Base-by-base conservation (phyloP, 495 filamentous ascomycete genomes). In the Penicillium macrosclerotiorum region DNA sequence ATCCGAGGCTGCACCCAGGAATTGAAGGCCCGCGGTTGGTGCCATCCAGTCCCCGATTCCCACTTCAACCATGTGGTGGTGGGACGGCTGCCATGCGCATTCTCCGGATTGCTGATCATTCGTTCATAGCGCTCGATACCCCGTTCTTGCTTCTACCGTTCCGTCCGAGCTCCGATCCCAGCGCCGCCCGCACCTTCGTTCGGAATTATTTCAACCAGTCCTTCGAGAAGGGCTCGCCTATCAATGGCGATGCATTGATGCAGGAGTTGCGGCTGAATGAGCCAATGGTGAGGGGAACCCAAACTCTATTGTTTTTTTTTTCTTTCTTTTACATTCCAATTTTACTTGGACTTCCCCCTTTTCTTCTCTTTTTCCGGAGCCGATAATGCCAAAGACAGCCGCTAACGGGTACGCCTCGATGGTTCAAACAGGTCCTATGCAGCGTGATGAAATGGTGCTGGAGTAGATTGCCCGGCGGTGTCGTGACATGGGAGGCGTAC, bases 381-480 rank as follows among this genome's bases (percentile, higher is more conserved):
- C 6, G 23, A 22, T 8, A 24, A 14, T 18, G 27, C 23, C 7
- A 13, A 16, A 19, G n/a, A 12, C 8, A 17, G 20, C 19, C 2
- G n/a, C n/a, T n/a, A n/a, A n/a, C n/a, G n/a, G n/a, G n/a, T n/a
- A n/a, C n/a, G n/a, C n/a, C n/a, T n/a, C n/a, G n/a, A n/a, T n/a
- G n/a, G n/a, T n/a, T n/a, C n/a, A n/a, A n/a, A n/a, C n/a, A 95
- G 90, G 91, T 95, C 42, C 75, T 98, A 34, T 90, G 88, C 52
- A 91, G 90, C 59, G 89, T 96, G 23, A 71, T 96, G 52, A 98
- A 97, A 75, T 98, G 93, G 93, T 96, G 93, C 65, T 98, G 93
- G 93, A 90, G 89, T 66, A 80, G 93, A 75, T 73, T 98, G 27
- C 81, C 85, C 27, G 90, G 92, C 37, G 93, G 93, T 55, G 83